Evolutionary conservation across 1,139 yeast species (phyloP), one percentile per base, ranked within the genome.

Genomic region (Starmera stellimalicola): DNA sequence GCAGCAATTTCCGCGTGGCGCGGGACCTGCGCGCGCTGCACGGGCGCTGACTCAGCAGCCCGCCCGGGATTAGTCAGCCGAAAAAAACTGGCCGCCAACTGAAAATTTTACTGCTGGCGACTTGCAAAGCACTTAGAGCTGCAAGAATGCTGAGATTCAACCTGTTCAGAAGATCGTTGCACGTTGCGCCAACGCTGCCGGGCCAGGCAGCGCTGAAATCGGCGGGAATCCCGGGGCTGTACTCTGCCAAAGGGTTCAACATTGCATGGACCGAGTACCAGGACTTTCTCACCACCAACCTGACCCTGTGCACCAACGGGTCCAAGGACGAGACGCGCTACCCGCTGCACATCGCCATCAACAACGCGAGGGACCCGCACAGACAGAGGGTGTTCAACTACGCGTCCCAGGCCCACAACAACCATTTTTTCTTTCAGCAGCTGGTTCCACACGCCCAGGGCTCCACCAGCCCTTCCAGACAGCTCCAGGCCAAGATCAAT

Each of bases 351-450:
- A 76, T 87, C 41, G 58, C 85, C 44, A 64, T 83, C 40, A 71
- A 77, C 47, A 76, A 94, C 1, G 83, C 93, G 7, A 72, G 73
- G 49, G 75, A 74, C 45, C 68, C 83, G 23, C 73, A 77, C 27
- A 73, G 73, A 48, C 80, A 88, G 27, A 73, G 75, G 38, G 63
- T 81, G 11, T 88, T 80, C 67, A 93, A 87, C 60, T 74, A 69
- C 52, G 96, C 98, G 10, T 82, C 95, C 5, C 95, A 83, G 55
- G 79, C 88, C 3, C 94, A 83, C 61, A 88, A 87, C 62, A 91
- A 91, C 62, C 98, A 91, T 60, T 68, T 91, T 38, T 85, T 82
- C 49, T 76, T 87, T 54, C 77, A 81, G 54, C 82, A 83, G 50
- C 66, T 88, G 38, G 33, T 45, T 11, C 54, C 58, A 6, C 29